A percentile compares a stretch with the other conserved stretches of the same genome.
Conservation (phyloP, 108 stramenopile genomes). For the Discostella stelligeroides region DNA sequence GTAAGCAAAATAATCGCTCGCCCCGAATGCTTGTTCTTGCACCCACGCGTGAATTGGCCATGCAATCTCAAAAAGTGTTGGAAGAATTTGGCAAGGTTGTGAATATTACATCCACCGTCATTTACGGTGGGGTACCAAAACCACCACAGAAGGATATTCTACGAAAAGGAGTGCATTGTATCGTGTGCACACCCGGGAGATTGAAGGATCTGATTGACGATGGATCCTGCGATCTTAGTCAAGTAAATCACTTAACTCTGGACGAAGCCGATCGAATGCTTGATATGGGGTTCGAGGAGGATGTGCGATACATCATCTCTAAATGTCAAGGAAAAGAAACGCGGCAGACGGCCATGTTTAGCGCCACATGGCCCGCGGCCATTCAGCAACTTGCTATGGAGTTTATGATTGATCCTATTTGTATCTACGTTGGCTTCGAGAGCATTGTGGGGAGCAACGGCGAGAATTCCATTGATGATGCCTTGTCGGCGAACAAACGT, state of each 20-base stretch:
- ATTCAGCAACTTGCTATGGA: constrained; percentile 93
- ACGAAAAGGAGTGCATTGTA: constrained; percentile 75
- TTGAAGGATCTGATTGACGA: constrained; percentile 94
- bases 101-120: constrained; percentile 75
- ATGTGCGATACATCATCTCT: constrained; percentile 76
- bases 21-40: no score
- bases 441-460: constrained; percentile 55
- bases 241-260: constrained; percentile 77
- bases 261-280: constrained; percentile 99
- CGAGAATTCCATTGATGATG: constrained; percentile 31
- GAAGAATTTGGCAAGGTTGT: constrained; percentile 86
- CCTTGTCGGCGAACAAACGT: constrained; percentile 73
- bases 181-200: constrained; percentile 98
- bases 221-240: constrained; percentile 65
- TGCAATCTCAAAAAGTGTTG: constrained; percentile 93
- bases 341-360: constrained; percentile 97
- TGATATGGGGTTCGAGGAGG: constrained; percentile 94
- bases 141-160: constrained; percentile 79
- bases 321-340: constrained; percentile 50
- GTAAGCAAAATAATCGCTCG: constrained; percentile 34
- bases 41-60: constrained; percentile 98
- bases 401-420: constrained; percentile 95
- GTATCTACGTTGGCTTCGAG: constrained; percentile 94
- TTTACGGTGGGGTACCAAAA: constrained; percentile 98
- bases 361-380: constrained; percentile 95